phyloP scores from a whole-genome alignment of 2,329 filamentous ascomycete genomes.

The Lasiodiplodia sp. region DNA sequence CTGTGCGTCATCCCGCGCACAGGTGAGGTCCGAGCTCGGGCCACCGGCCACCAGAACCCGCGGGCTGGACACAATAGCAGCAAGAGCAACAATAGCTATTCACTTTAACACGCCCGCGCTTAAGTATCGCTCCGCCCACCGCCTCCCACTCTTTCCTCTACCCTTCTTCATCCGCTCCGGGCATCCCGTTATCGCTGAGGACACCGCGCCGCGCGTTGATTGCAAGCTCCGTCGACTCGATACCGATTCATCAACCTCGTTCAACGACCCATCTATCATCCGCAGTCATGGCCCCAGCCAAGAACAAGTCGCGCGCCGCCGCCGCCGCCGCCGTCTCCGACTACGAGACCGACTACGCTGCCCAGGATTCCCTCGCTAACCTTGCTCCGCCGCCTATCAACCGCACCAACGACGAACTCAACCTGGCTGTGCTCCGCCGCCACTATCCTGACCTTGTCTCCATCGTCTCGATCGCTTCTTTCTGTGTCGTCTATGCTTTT shows the following conservation, averaged over 20 bases:
- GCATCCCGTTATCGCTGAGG: background rate
- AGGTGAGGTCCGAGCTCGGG: background rate
- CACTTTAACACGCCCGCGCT: background rate
- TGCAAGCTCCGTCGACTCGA: background rate
- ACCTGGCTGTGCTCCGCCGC: constrained; percentile 81
- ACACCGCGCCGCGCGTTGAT: background rate
- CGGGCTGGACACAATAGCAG: constrained; percentile 11
- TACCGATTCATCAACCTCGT: background rate
- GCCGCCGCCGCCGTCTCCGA: constrained; percentile 58
- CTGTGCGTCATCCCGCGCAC: constrained; percentile 8
- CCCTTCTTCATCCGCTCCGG: background rate
- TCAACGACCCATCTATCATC: background rate
- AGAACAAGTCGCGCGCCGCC: constrained; percentile 43
- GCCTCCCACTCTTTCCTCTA: background rate
- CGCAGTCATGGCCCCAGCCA: constrained; percentile 38
- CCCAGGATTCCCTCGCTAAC: constrained; percentile 36
- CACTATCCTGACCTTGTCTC: constrained; percentile 76
- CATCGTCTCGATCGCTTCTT: constrained; percentile 82
- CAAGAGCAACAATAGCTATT: background rate
- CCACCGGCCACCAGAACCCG: background rate
- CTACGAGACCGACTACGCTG: constrained; percentile 59
- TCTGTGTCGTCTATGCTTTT: constrained; percentile 86
- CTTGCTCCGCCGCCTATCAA: constrained; percentile 54
- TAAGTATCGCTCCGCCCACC: background rate
- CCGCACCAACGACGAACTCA: constrained; percentile 84